Base-by-base conservation (phyloP, 106 monocot species). In the Dendrobium officinale region DNA sequence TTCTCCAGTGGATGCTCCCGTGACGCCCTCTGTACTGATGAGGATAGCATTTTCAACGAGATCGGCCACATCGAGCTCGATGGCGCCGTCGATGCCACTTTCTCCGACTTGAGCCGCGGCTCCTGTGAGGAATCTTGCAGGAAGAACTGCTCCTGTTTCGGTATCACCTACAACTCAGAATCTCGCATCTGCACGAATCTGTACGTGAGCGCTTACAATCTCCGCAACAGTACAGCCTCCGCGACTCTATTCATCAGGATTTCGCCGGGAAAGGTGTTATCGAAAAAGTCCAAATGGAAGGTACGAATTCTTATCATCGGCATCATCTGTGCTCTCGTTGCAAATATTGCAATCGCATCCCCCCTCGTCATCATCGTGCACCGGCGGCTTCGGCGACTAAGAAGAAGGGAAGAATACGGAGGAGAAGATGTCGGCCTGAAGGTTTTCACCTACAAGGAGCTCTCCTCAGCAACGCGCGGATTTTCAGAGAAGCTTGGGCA, bases 401-500 rank as follows among this genome's bases (percentile, higher is more conserved):
- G 29, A 44, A 42, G 26, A 29, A 9, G 5, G 56, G 49, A 33
- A 59, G 67, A 40, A 44, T 43, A 48, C 19, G 76, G 76, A 16
- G 81, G 73, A 24, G 82, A 75, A 43, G 88, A 58, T 1, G 43
- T 2, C 2, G 59, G 44, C 4, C 78, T 88, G 27, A 76, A 40
- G 48, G 85, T 86, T 61, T 90, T 87, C 85, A 76, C 81, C 9
- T 88, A 91, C 80, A 88, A 85, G 73, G 88, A 91, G 77, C 82
- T 91, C 26, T 82, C 79, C 19, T 27, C 78, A 5, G 88, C 88
- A 31, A 91, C 91, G 15, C 77, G 75, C 0, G 73, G 75, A 10
- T 88, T 91, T 84, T 83, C 88, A n/a, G 86, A 85, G 78, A 85
- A 88, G 82, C 84, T 91, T 0, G 88, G 88, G 18, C 86, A 86